These are phyloP conservation scores for Gentiana straminea DNA, from an alignment of 257 asterid genomes.

Conservation along the genomic window DNA sequence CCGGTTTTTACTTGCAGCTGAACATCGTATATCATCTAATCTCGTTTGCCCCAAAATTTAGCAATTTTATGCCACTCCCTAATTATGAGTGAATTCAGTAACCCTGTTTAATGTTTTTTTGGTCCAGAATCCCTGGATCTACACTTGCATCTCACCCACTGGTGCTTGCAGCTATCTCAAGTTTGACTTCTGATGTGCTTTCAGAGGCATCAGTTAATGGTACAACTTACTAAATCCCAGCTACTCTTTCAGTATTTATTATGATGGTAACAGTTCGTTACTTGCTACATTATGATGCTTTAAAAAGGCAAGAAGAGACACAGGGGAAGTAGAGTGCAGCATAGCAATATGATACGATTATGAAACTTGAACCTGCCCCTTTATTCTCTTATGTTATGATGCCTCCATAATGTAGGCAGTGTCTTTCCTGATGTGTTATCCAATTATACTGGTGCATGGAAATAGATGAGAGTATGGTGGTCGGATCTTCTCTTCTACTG, in stretches of 20 bases:
- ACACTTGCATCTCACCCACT: constrained; percentile 82
- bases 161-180: constrained; percentile 84
- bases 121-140: constrained; percentile 86
- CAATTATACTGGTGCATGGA: too few species aligned
- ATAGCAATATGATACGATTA: not conserved
- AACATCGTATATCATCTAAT: too few species aligned
- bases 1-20: too few species aligned
- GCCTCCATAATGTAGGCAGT: not conserved
- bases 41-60: not conserved
- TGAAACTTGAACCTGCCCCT: not conserved
- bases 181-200: constrained; percentile 67
- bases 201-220: constrained; percentile 96
- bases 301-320: not conserved
- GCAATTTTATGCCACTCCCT: not conserved
- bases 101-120: not conserved
- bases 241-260: not conserved
- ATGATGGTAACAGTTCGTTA: too few species aligned
- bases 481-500: too few species aligned
- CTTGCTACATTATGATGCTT: too few species aligned
- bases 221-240: constrained; percentile 18
- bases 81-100: not conserved
- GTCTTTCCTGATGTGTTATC: not conserved
- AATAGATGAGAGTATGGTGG: too few species aligned
- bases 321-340: not conserved
- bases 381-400: not conserved